Conservation (phyloP, 495 filamentous ascomycete genomes). For the Chlorociboria aeruginascens region DNA sequence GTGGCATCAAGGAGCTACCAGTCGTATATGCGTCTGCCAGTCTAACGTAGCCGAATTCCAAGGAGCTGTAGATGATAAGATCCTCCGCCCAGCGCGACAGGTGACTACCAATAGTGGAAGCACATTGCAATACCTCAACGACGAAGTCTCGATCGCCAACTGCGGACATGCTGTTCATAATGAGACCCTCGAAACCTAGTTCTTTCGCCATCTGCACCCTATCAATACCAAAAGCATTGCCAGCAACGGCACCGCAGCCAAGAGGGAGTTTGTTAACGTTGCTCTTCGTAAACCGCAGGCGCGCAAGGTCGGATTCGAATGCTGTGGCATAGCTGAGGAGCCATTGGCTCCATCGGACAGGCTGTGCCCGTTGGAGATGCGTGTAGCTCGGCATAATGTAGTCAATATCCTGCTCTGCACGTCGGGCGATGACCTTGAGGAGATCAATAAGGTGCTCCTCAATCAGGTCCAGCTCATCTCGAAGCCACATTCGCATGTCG, state of each 20-base stretch:
- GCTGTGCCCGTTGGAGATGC: conserved; percentile 85
- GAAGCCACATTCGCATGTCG: conserved; percentile 88
- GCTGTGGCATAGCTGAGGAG: conserved; percentile 66
- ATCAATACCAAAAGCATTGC: conserved; percentile 85
- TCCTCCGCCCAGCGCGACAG: conserved; percentile 72
- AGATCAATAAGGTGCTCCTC: conserved; percentile 56
- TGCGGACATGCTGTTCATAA: conserved; percentile 75
- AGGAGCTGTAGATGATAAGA: conserved; percentile 73
- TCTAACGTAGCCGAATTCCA: conserved; percentile 73
- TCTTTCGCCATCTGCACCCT: conserved; percentile 80
- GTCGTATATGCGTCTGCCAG: conserved; percentile 49
- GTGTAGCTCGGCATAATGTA: conserved; percentile 65
- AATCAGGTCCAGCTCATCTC: conserved; percentile 62
- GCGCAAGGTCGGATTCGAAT: conserved; percentile 68
- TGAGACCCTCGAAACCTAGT: conserved; percentile 71
- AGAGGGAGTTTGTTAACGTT: conserved; percentile 72
- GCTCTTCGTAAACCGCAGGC: conserved; percentile 60
- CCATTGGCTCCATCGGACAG: conserved; percentile 83
- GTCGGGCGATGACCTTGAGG: conserved; percentile 55
- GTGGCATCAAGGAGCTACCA: conserved; percentile 79
- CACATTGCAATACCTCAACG: conserved; percentile 87
- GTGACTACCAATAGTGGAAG: conserved; percentile 63
- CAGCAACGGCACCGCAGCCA: conserved; percentile 79
- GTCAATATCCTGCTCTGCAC: conserved; percentile 66
- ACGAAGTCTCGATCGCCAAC: conserved; percentile 85